phyloP scores from a whole-genome alignment of 192 early-diverging fungal genomes.

The Gaertneriomyces semiglobifer region DNA sequence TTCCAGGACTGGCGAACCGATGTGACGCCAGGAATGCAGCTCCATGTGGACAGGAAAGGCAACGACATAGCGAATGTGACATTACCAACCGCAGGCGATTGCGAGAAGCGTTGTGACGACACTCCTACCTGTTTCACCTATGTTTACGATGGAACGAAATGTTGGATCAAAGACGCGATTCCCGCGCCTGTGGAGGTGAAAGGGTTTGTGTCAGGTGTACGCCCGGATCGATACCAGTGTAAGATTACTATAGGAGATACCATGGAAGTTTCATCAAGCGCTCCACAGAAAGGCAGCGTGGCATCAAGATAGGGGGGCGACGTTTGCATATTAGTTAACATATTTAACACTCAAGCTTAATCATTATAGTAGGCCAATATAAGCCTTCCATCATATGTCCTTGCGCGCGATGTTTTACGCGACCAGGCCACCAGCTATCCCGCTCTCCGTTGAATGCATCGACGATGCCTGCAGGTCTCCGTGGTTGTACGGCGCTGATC shows the following conservation, averaged over 20 bases:
- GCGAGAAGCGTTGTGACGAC: constrained; percentile 12
- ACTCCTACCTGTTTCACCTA: constrained; percentile 10
- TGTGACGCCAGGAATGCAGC: background rate
- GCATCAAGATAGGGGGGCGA: no score
- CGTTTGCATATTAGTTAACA: no score
- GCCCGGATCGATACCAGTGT: constrained; percentile 13
- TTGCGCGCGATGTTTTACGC: no score
- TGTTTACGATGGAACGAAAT: constrained; percentile 21
- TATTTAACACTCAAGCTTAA: no score
- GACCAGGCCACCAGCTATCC: no score
- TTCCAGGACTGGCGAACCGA: constrained; percentile 9
- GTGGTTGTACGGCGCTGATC: no score
- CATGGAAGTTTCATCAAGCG: no score
- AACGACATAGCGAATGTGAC: background rate
- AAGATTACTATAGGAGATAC: background rate
- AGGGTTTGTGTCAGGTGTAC: background rate
- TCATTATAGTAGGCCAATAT: no score
- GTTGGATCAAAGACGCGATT: constrained; percentile 22
- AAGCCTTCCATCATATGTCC: no score
- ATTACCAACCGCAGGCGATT: constrained; percentile 3
- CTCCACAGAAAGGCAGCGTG: no score
- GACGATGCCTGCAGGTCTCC: no score
- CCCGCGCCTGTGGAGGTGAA: background rate
- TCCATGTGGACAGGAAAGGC: constrained; percentile 15
- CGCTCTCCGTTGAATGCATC: no score